Evolutionary conservation across 139 green algal genomes (phyloP).

Genomic region (Penium margaritaceum): DNA sequence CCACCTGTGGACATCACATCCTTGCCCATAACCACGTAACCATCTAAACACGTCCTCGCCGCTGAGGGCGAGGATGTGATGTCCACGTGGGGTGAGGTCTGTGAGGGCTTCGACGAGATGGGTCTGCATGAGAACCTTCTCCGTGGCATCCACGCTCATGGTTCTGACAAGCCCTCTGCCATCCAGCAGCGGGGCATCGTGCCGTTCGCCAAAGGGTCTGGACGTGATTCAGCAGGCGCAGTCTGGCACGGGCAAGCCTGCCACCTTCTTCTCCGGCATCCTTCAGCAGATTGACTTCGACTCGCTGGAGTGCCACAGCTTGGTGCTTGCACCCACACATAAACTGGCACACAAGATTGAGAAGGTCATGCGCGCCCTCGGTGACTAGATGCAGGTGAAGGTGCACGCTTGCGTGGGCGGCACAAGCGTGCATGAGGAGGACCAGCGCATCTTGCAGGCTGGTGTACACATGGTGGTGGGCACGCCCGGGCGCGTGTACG

Average conservation of each 20-base stretch:
- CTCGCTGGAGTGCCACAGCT: constrained; percentile 83
- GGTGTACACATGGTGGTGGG: constrained; percentile 86
- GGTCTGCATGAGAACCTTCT: no score
- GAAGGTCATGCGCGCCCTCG: constrained; percentile 97
- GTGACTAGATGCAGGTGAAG: constrained; percentile 97
- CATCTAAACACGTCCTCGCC: no score
- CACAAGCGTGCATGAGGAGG: constrained; percentile 89
- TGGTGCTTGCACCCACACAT: constrained; percentile 95
- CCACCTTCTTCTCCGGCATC: constrained; percentile 97
- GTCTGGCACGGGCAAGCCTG: constrained; percentile 99
- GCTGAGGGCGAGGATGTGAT: no score
- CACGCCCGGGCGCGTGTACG: constrained; percentile 93
- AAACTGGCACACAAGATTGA: constrained; percentile 99
- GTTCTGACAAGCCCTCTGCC: constrained; percentile 98
- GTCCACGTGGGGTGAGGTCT: no score
- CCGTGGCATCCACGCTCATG: no score
- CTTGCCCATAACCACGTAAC: no score
- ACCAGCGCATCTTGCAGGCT: constrained; percentile 73
- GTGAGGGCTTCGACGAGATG: no score
- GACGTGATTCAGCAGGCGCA: constrained; percentile 99
- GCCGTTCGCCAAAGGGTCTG: constrained; percentile 88
- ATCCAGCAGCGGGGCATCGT: constrained; percentile 99
- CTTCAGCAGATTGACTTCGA: constrained; percentile 96
- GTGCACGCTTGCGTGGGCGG: constrained; percentile 98
- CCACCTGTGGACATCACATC: no score